These are phyloP conservation scores for Ichthyophonus hoferi DNA, from an alignment of 208 protist species.

Conservation along the genomic window DNA sequence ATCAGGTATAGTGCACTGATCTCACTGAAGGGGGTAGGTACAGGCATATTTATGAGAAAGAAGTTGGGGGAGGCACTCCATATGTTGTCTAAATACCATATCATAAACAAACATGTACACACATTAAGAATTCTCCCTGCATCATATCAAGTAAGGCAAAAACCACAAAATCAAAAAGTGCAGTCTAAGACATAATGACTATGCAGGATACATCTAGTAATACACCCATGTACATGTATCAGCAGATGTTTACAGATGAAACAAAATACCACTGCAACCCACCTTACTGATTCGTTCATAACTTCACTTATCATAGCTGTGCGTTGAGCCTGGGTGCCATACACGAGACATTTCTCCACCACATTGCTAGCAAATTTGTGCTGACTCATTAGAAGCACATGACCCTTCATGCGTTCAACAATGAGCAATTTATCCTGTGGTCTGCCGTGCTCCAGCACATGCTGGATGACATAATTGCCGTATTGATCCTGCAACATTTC, in stretches of 20 bases:
- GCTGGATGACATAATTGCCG: constrained; percentile 98
- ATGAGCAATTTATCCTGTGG: constrained; percentile 54
- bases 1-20: constrained; percentile 65
- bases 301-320: constrained; percentile 78
- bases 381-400: constrained; percentile 61
- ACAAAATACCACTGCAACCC: background rate
- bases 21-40: background rate
- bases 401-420: constrained; percentile 44
- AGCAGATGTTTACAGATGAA: background rate
- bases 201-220: too few relatives aligned
- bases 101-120: too few relatives aligned
- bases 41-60: too few relatives aligned
- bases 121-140: too few relatives aligned
- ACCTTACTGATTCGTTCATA: constrained; percentile 47
- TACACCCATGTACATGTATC: background rate
- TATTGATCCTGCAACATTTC: constrained; percentile 94
- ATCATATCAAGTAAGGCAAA: too few relatives aligned
- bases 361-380: constrained; percentile 98
- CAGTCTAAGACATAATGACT: too few relatives aligned
- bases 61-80: too few relatives aligned
- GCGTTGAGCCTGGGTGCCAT: constrained; percentile 68
- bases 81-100: too few relatives aligned
- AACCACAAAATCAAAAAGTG: too few relatives aligned
- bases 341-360: constrained; percentile 90
- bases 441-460: constrained; percentile 85